phyloP scores from a whole-genome alignment of 305 asterid genomes.

The Coffea humblotiana region DNA sequence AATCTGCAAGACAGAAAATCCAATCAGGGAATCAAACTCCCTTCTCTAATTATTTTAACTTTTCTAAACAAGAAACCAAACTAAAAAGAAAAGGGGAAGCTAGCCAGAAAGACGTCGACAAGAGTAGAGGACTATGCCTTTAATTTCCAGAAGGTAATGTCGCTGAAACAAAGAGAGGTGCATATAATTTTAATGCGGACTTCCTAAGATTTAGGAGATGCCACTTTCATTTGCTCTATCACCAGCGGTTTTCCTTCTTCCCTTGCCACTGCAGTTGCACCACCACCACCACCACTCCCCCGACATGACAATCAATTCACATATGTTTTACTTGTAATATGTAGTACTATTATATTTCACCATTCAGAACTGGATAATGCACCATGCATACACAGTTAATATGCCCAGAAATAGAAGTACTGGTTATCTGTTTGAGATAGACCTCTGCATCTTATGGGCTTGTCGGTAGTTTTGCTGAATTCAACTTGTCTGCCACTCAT shows the following conservation, averaged over 20 bases:
- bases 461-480: slow-evolving; percentile 19
- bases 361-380: not conserved
- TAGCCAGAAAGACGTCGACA: too few relatives aligned
- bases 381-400: not conserved
- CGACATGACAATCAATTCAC: not conserved
- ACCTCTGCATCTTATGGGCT: slow-evolving; percentile 41
- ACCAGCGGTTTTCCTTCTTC: slow-evolving; percentile 67
- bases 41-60: too few relatives aligned
- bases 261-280: slow-evolving; percentile 80
- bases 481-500: slow-evolving; percentile 13
- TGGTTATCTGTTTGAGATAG: not conserved
- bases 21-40: too few relatives aligned
- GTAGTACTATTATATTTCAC: not conserved
- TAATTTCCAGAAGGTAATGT: slow-evolving; percentile 55
- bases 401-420: too few relatives aligned
- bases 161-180: slow-evolving; percentile 70
- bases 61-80: not conserved
- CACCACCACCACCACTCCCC: not conserved
- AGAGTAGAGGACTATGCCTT: slow-evolving; percentile 30
- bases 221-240: slow-evolving; percentile 74
- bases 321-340: too few relatives aligned
- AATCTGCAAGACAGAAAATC: too few relatives aligned
- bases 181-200: slow-evolving; percentile 70
- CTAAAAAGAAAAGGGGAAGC: not conserved
- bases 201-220: slow-evolving; percentile 60